Conservation (phyloP, 345 rosid genomes). For the Nephelium lappaceum region DNA sequence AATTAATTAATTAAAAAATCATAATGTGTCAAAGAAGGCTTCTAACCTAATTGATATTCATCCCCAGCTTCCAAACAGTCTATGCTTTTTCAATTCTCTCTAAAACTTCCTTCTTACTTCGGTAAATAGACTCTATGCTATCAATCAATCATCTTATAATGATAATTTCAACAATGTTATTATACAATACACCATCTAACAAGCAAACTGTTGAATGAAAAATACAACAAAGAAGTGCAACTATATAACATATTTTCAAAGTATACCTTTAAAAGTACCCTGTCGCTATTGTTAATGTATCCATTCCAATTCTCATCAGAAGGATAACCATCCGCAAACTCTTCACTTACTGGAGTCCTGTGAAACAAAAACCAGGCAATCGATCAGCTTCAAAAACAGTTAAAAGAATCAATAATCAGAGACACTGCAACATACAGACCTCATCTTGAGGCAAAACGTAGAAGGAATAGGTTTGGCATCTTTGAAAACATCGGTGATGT, state of each 20-base stretch:
- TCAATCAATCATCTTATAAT: neutral
- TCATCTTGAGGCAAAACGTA: conserved; percentile 87
- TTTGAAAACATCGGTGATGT: conserved; percentile 69
- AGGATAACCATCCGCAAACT: conserved; percentile 77
- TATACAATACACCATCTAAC: neutral
- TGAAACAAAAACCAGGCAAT: neutral
- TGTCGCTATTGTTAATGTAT: conserved; percentile 83
- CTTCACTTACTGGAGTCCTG: conserved; percentile 71
- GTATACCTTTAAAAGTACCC: conserved; percentile 90
- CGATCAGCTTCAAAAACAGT: neutral
- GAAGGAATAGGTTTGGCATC: conserved; percentile 72
- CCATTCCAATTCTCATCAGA: conserved; percentile 98
- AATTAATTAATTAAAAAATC: too few relatives aligned
- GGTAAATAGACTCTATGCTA: neutral
- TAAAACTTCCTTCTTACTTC: neutral
- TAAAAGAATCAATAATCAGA: neutral
- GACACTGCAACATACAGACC: conserved; percentile 36
- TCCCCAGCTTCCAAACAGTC: neutral
- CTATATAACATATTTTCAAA: neutral
- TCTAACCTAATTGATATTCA: neutral
- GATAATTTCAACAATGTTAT: neutral
- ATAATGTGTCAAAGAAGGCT: neutral
- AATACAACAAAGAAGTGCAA: neutral
- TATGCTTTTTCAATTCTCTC: neutral
- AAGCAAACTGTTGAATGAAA: neutral